phyloP scores from a whole-genome alignment of 78 protist genomes.

The Dictyostelium capitatum region DNA sequence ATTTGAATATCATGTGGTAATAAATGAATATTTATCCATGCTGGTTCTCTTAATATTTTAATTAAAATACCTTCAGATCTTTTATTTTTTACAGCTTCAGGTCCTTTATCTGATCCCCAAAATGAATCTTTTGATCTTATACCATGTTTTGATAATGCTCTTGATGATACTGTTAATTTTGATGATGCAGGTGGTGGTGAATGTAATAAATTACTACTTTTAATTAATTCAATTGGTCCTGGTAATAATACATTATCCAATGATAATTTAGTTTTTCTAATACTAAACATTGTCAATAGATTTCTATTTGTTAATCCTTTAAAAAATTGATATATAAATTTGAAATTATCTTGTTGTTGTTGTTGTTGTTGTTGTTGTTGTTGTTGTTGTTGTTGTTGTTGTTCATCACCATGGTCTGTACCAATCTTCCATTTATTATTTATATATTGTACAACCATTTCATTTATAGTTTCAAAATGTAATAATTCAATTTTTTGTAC shows the following conservation, averaged over 20 bases:
- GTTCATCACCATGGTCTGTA: neutral
- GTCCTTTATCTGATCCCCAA: slow-evolving; percentile 71
- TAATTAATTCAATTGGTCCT: slow-evolving; percentile 56
- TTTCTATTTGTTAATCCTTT: slow-evolving; percentile 3
- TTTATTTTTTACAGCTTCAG: slow-evolving; percentile 39
- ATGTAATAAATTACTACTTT: slow-evolving; percentile 25
- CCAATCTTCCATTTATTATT: neutral
- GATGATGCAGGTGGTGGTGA: neutral
- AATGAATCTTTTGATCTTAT: slow-evolving; percentile 56
- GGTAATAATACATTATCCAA: slow-evolving; percentile 26
- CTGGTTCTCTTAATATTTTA: slow-evolving; percentile 17
- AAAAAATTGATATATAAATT: slow-evolving; percentile 14
- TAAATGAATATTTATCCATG: slow-evolving; percentile 47
- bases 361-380: too few relatives aligned
- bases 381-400: neutral
- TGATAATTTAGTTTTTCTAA: slow-evolving; percentile 46
- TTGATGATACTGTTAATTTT: slow-evolving; percentile 30
- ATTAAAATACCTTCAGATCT: slow-evolving; percentile 32
- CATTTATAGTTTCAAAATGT: neutral
- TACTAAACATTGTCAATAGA: slow-evolving; percentile 25
- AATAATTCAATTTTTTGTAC: neutral
- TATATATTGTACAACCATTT: neutral
- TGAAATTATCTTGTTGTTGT: neutral
- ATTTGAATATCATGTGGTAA: slow-evolving; percentile 46
- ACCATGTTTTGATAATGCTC: slow-evolving; percentile 65